These are phyloP conservation scores for Yamadazyma akitaensis DNA, from an alignment of 805 yeast species.

Conservation along the genomic window DNA sequence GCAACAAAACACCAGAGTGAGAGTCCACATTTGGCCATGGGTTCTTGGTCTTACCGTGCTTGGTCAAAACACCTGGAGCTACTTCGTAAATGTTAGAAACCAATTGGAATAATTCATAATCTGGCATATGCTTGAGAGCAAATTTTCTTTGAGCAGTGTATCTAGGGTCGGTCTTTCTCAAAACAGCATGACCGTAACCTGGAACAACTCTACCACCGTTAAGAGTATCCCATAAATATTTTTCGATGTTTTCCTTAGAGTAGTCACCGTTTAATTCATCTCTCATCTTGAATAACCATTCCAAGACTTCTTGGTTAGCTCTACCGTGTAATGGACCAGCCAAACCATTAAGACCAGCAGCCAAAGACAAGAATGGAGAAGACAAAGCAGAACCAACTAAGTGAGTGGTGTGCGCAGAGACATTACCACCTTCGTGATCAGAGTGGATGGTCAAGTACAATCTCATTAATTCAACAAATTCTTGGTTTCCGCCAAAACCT, in stretches of 20 bases:
- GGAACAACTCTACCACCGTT: constrained; percentile 78
- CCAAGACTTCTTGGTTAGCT: constrained; percentile 82
- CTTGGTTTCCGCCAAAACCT: constrained; percentile 55
- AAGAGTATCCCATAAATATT: constrained; percentile 67
- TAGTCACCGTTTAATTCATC: constrained; percentile 60
- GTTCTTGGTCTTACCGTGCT: constrained; percentile 83
- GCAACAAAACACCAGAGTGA: constrained; percentile 72
- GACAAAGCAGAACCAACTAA: constrained; percentile 79
- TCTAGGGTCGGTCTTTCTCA: constrained; percentile 80
- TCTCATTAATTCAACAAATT: constrained; percentile 68
- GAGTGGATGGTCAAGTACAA: constrained; percentile 72
- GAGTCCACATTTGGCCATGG: constrained; percentile 86
- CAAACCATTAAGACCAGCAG: constrained; percentile 78
- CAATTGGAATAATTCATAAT: constrained; percentile 62
- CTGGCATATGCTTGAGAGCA: constrained; percentile 58
- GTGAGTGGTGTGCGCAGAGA: constrained; percentile 78
- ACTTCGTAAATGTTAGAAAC: constrained; percentile 64
- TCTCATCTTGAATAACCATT: constrained; percentile 66
- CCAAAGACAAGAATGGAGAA: constrained; percentile 69
- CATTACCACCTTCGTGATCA: constrained; percentile 85
- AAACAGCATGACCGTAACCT: constrained; percentile 86
- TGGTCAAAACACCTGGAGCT: constrained; percentile 70
- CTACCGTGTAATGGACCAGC: constrained; percentile 87
- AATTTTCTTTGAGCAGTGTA: constrained; percentile 71
- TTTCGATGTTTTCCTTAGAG: constrained; percentile 53